Evolutionary conservation across 179 eudicot species (phyloP).

Genomic region (Beta lomatogona): DNA sequence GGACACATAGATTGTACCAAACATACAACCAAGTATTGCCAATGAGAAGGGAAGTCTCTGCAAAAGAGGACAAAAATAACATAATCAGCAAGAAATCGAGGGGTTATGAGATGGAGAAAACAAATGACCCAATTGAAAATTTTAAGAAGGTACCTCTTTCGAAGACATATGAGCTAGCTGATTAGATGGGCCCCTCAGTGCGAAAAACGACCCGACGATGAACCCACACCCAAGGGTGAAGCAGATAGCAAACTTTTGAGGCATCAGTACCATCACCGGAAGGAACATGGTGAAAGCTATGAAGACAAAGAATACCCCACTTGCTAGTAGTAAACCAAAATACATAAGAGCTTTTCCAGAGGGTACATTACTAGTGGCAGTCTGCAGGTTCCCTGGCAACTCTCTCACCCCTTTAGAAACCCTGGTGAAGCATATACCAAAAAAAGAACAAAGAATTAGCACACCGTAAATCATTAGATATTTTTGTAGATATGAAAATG

Average conservation of each 20-base stretch:
- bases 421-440: conserved; percentile 41
- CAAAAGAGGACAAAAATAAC: conserved; percentile 8
- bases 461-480: not conserved
- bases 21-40: conserved; percentile 86
- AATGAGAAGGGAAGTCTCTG: conserved; percentile 97
- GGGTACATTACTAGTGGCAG: conserved; percentile 87
- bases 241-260: conserved; percentile 95
- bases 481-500: not conserved
- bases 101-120: not conserved
- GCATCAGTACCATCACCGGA: conserved; percentile 93
- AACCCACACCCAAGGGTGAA: conserved; percentile 90
- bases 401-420: conserved; percentile 91
- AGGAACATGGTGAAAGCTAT: conserved; percentile 96
- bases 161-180: conserved; percentile 92
- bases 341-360: conserved; percentile 92
- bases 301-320: conserved; percentile 92
- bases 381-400: conserved; percentile 83
- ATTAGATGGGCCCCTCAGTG: conserved; percentile 85
- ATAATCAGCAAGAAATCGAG: conserved; percentile 7
- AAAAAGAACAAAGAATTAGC: conserved; percentile 5
- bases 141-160: conserved; percentile 58
- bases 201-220: conserved; percentile 91
- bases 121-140: not conserved
- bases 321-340: conserved; percentile 80
- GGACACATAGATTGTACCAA: conserved; percentile 92